A percentile compares a stretch with the other conserved stretches of the same genome.
These are phyloP conservation scores for Plasmodium gonderi DNA, from an alignment of 169 alveolate genomes.

Conservation along the genomic window DNA sequence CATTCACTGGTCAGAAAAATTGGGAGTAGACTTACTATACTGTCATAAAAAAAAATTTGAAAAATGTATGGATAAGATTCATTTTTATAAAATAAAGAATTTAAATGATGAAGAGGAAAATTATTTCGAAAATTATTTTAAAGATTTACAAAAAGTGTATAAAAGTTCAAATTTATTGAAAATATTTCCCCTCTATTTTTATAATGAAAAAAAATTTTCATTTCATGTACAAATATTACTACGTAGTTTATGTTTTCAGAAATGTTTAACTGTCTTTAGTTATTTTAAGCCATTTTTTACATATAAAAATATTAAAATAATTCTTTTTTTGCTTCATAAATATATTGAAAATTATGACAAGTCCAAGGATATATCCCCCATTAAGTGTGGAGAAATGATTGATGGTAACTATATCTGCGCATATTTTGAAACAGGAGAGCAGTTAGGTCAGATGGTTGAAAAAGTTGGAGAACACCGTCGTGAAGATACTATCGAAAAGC, in stretches of 20 bases:
- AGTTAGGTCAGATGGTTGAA: not conserved
- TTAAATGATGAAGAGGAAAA: constrained; percentile 51
- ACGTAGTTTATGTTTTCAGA: constrained; percentile 62
- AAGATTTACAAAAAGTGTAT: constrained; percentile 36
- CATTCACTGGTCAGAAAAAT: constrained; percentile 30
- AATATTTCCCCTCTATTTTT: constrained; percentile 68
- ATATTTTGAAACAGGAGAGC: not conserved
- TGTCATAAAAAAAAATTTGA: constrained; percentile 31
- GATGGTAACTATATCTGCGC: not conserved
- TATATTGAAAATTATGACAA: constrained; percentile 41
- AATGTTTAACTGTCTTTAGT: constrained; percentile 51
- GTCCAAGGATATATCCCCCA: not conserved
- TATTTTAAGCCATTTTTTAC: constrained; percentile 39
- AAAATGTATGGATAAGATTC: constrained; percentile 43
- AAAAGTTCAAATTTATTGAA: constrained; percentile 39
- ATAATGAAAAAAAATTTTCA: constrained; percentile 44
- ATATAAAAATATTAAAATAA: constrained; percentile 35
- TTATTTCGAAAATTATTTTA: constrained; percentile 52
- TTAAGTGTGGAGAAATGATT: not conserved
- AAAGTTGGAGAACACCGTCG: too few species aligned
- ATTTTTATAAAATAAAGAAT: constrained; percentile 60
- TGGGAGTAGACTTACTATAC: constrained; percentile 41
- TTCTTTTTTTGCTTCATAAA: constrained; percentile 55
- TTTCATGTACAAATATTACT: constrained; percentile 38
- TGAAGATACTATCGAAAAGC: not conserved